Evolutionary conservation across 78 protist genomes (phyloP), one percentile per base, ranked within the genome.

Genomic region (Dictyostelium capitatum): DNA sequence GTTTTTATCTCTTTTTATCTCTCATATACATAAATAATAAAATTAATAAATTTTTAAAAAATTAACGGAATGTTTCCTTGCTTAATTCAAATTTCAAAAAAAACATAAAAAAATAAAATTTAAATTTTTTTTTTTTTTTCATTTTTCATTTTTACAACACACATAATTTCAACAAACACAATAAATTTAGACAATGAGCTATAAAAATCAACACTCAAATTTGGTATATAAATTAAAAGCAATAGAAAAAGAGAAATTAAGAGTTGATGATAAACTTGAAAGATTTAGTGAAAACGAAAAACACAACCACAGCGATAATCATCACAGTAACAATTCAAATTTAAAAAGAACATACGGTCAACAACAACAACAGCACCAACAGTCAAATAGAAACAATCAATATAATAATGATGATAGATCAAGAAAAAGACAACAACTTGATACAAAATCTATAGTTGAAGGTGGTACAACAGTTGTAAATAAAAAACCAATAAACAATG

Each of bases 191-290:
- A 46, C 15, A 62, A 79, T 79, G 83, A 79, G 83, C 37, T 79
- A 54, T 79, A 79, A 28, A 79, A 28, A 15, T 10, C 79, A 72
- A 46, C 43, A 32, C 6, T 50, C 59, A 15, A 51, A 54, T 17
- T 47, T 79, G 56, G 59, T 79, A 12, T 10, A 56, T 37, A 37
- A 79, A 56, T 3, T 79, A 2, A 25, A 79, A 51, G 25, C 70
- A 9, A 54, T 87, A 19, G 93, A 87, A 25, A 43, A 54, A 46
- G 85, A 74, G 28, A 87, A 70, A 64, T 47, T 28, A 19, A 53
- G 32, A 25, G 84, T 64, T 5, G 93, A 87, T 10, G 54, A 75
- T 65, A 74, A 30, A n/a, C 46, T 87, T 50, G 93, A 87, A 54
- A 46, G 17, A 37, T 5, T 87, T 2, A 12, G 32, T 32, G 83